phyloP scores from a whole-genome alignment of 2,329 filamentous ascomycete genomes.

The Blastomyces parvus region DNA sequence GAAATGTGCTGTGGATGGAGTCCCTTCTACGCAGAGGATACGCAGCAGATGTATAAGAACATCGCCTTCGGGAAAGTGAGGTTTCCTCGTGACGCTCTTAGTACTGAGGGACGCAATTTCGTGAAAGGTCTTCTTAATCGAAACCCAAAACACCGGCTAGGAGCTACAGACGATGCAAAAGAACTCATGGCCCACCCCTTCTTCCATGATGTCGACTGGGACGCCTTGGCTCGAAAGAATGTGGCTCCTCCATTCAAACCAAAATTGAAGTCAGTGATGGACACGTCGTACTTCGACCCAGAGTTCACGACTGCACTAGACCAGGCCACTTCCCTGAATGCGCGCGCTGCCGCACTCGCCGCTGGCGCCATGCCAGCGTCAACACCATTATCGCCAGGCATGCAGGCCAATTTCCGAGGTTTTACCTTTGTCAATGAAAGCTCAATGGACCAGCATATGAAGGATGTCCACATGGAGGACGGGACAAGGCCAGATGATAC shows the following conservation, averaged over 20 bases:
- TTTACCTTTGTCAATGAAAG: slow-evolving; percentile 99
- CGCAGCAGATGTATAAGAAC: slow-evolving; percentile 99
- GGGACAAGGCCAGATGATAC: slow-evolving; percentile 25
- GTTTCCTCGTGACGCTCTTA: slow-evolving; percentile 89
- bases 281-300: slow-evolving; percentile 96
- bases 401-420: slow-evolving; percentile 96
- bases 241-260: slow-evolving; percentile 97
- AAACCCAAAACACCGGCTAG: slow-evolving; percentile 90
- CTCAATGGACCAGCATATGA: slow-evolving; percentile 68
- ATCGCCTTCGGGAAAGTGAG: slow-evolving; percentile 98
- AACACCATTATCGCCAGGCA: slow-evolving; percentile 85
- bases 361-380: slow-evolving; percentile 72
- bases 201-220: slow-evolving; percentile 92
- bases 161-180: slow-evolving; percentile 80
- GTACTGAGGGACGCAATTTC: slow-evolving; percentile 90
- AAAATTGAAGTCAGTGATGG: slow-evolving; percentile 87
- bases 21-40: slow-evolving; percentile 97
- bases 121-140: slow-evolving; percentile 95
- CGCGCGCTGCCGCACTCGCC: slow-evolving; percentile 76
- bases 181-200: slow-evolving; percentile 92
- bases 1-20: slow-evolving; percentile 99
- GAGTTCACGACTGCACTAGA: slow-evolving; percentile 95
- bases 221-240: slow-evolving; percentile 74
- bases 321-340: slow-evolving; percentile 78
- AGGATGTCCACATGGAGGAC: slow-evolving; percentile 34